A percentile compares a stretch with the other conserved stretches of the same genome.
These are phyloP conservation scores for Populus davidiana DNA, from an alignment of 345 rosid genomes.

Conservation along the genomic window DNA sequence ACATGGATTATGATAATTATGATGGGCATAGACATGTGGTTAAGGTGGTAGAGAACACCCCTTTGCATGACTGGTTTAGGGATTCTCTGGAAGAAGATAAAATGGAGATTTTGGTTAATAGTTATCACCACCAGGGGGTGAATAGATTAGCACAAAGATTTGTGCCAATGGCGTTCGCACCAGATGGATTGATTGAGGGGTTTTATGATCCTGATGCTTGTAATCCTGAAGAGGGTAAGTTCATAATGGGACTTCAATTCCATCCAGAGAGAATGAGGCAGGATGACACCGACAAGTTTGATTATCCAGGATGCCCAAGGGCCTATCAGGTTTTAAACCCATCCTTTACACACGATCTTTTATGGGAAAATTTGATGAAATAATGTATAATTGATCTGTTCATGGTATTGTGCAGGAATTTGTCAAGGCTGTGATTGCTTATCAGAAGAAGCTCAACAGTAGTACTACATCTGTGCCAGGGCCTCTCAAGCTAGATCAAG, in stretches of 20 bases:
- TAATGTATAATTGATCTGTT: neutral
- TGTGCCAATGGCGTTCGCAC: conserved; percentile 75
- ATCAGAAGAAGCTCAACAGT: conserved; percentile 68
- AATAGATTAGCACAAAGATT: conserved; percentile 67
- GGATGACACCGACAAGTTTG: conserved; percentile 52
- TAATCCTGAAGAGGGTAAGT: conserved; percentile 72
- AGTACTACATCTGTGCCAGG: conserved; percentile 39
- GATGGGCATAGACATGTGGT: conserved; percentile 75
- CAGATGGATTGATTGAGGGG: conserved; percentile 85
- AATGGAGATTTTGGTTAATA: conserved; percentile 70
- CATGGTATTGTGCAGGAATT: conserved; percentile 53
- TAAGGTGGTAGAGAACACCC: conserved; percentile 50
- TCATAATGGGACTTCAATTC: conserved; percentile 80
- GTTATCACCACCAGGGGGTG: conserved; percentile 92
- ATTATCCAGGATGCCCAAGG: conserved; percentile 73
- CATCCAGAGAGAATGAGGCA: conserved; percentile 85
- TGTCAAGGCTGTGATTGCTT: conserved; percentile 78
- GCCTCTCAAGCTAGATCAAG: conserved; percentile 45
- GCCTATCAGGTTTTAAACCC: conserved; percentile 59
- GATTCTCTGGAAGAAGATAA: conserved; percentile 50
- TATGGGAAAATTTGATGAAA: neutral
- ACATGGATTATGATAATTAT: conserved; percentile 70
- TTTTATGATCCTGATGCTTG: conserved; percentile 81
- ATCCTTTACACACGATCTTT: neutral
- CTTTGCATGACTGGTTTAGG: conserved; percentile 64